These are phyloP conservation scores for Avena sativa DNA, from an alignment of 176 grass and related monocot species.

Conservation along the genomic window DNA sequence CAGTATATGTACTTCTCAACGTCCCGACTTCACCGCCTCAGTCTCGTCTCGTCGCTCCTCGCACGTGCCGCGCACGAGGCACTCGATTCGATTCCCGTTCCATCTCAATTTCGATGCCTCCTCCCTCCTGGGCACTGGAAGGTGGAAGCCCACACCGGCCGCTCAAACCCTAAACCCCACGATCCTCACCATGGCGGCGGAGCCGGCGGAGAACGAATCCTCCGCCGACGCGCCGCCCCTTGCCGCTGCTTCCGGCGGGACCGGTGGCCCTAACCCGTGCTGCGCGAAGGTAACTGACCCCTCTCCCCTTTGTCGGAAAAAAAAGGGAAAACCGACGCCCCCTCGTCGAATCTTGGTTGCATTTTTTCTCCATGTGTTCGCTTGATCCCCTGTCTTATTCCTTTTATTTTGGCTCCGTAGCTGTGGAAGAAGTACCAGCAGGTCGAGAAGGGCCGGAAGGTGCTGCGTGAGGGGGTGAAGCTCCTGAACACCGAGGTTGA, in stretches of 20 bases:
- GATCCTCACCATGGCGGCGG: slow-evolving; percentile 45
- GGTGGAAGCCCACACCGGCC: neutral
- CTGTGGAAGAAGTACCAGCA: slow-evolving; percentile 73
- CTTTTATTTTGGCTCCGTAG: slow-evolving; percentile 40
- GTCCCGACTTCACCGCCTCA: slow-evolving; percentile 9
- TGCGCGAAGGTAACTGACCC: slow-evolving; percentile 60
- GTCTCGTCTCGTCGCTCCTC: neutral
- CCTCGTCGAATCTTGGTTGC: neutral
- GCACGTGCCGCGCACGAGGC: neutral
- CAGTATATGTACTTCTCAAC: neutral
- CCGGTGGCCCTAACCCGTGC: slow-evolving; percentile 57
- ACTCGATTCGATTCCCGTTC: neutral
- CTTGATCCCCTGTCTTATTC: slow-evolving; percentile 4
- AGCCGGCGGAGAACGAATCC: slow-evolving; percentile 15
- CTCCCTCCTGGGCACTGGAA: neutral
- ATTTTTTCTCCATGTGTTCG: neutral
- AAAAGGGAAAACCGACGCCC: neutral
- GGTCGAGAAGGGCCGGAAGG: slow-evolving; percentile 50
- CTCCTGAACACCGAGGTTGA: slow-evolving; percentile 54
- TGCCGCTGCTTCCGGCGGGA: neutral
- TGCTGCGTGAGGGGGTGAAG: slow-evolving; percentile 64
- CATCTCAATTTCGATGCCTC: neutral
- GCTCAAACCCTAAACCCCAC: slow-evolving; percentile 45
- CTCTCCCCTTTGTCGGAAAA: neutral
- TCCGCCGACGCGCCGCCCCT: neutral